Base-by-base conservation (phyloP, 352 stramenopile species). In the Phytophthora aleatoria region DNA sequence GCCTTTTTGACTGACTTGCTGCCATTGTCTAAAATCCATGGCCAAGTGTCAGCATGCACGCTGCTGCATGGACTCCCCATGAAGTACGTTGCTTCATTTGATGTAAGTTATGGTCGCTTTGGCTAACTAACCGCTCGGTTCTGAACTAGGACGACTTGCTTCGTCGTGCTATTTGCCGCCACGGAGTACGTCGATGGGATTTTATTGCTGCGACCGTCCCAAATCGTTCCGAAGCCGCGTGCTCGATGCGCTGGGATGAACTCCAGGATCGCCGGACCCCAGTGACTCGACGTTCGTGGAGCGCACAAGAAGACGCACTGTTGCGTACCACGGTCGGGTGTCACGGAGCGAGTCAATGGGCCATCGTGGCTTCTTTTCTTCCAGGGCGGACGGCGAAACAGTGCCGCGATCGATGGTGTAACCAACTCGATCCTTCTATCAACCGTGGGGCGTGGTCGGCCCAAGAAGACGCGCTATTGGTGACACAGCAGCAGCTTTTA, bases 341-440 rank as follows among this genome's bases (percentile, higher is more conserved):
- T 16, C 75, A 90, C 33, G 80, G 83, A 10, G 41, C 57, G 0
- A 70, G 70, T 12, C 76, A 77, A 30, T 95, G 87, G 87, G 47
- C 74, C 1, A 60, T 91, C 2, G 74, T 90, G 36, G 76, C 87
- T 8, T 85, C 77, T 1, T 71, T 83, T 39, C 50, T 95, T n/a
- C 69, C 67, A 3, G 80, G 74, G 15, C 77, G 87, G 2, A 91
- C 62, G 16, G 75, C 78, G 1, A 94, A 94, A 43, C 87, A 95
- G 51, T 94, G 83, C 24, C 77, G 87, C 4, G 85, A 93, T 27
- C 61, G 83, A 3, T 83, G 71, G 73, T 52, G 62, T 12, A 69
- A 77, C 10, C 73, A 75, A 9, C 31, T 86, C 13, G 59, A 85
- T 31, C 74, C 76, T n/a, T 44, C 60, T 2, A 81, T 88, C 50